phyloP scores from a whole-genome alignment of 2,329 filamentous ascomycete species.

The Claviceps digitariae region DNA sequence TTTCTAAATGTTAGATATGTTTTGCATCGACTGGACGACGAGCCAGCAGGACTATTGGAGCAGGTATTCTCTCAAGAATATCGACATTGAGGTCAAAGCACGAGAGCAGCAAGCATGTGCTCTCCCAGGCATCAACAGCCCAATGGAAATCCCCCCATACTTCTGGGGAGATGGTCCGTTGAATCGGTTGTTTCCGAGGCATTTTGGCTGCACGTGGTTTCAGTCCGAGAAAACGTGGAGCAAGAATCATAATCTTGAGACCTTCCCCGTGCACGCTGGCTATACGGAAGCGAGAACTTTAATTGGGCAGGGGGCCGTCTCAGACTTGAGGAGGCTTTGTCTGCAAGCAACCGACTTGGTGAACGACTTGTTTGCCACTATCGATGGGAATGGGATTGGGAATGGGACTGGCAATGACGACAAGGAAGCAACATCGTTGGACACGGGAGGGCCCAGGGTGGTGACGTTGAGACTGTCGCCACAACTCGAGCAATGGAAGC shows the following conservation, averaged over 20 bases:
- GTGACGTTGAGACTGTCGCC: constrained; percentile 8
- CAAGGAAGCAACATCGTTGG: not conserved
- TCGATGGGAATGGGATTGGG: too few relatives aligned
- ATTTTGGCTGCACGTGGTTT: not conserved
- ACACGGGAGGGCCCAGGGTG: constrained; percentile 4
- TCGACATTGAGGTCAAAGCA: constrained; percentile 6
- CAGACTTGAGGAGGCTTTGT: constrained; percentile 7
- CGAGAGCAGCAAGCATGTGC: not conserved
- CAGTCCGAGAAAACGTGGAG: not conserved
- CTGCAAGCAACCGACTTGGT: constrained; percentile 6
- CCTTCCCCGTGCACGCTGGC: constrained; percentile 4
- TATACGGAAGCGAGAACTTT: constrained; percentile 9
- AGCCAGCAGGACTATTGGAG: constrained; percentile 4
- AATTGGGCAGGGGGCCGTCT: constrained; percentile 6
- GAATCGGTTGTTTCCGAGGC: not conserved
- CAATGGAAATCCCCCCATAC: constrained; percentile 5
- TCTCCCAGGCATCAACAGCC: not conserved
- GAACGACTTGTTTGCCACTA: constrained; percentile 6
- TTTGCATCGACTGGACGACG: not conserved
- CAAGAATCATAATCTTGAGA: not conserved
- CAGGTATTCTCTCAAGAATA: constrained; percentile 6
- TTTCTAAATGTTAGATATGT: constrained; percentile 4
- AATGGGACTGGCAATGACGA: too few relatives aligned
- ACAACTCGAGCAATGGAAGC: constrained; percentile 10
- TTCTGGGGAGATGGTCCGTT: constrained; percentile 8